These are phyloP conservation scores for Whalleya microplaca DNA, from an alignment of 2,329 filamentous ascomycete species.

Conservation along the genomic window DNA sequence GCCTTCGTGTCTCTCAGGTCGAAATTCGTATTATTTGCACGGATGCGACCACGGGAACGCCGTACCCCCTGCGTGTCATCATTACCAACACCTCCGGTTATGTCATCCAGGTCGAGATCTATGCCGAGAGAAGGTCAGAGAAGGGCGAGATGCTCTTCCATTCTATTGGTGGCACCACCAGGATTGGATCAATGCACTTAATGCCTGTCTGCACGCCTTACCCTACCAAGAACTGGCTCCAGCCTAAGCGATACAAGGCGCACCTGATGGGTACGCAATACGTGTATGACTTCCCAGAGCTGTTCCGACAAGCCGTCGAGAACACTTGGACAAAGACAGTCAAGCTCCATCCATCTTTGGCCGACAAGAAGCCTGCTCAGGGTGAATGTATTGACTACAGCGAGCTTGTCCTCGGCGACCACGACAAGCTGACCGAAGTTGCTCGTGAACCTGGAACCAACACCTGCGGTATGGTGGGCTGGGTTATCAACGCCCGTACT, in stretches of 20 bases:
- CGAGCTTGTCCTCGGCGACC: constrained; percentile 93
- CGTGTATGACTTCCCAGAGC: constrained; percentile 98
- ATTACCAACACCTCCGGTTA: constrained; percentile 99
- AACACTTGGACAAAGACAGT: constrained; percentile 86
- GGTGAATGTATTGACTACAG: constrained; percentile 94
- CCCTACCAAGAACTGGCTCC: constrained; percentile 96
- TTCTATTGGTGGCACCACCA: constrained; percentile 91
- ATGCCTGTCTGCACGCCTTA: constrained; percentile 90
- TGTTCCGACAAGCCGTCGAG: constrained; percentile 97
- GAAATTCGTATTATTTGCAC: constrained; percentile 99
- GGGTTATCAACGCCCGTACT: constrained; percentile 92
- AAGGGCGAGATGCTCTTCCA: constrained; percentile 99
- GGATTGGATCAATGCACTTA: constrained; percentile 94
- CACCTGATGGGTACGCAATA: constrained; percentile 99
- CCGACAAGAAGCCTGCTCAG: constrained; percentile 78
- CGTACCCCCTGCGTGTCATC: constrained; percentile 91
- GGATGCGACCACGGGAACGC: constrained; percentile 78
- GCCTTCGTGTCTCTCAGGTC: constrained; percentile 92
- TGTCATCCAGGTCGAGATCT: constrained; percentile 96
- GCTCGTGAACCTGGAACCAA: constrained; percentile 95
- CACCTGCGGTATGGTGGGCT: constrained; percentile 96
- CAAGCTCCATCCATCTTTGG: constrained; percentile 72
- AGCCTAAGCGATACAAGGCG: constrained; percentile 99
- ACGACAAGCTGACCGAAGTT: constrained; percentile 89
- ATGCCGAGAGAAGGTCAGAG: constrained; percentile 96